Conservation (phyloP, 108 stramenopile genomes). For the Fragilariopsis cylindrus region DNA sequence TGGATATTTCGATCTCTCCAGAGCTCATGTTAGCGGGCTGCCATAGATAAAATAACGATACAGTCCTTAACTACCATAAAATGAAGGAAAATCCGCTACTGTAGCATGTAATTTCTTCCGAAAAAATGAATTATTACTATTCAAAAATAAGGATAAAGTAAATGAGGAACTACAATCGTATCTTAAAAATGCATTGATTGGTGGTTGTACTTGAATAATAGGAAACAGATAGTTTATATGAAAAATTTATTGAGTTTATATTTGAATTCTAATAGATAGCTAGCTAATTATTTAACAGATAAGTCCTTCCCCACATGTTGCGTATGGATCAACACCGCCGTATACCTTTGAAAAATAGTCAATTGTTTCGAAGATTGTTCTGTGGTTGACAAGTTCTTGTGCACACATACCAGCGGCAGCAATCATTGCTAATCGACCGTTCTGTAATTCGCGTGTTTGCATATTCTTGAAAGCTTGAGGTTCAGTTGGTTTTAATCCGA, state of each 20-base stretch:
- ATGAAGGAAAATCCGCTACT: no score
- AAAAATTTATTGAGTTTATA: not conserved
- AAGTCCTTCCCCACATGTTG: conserved; percentile 6
- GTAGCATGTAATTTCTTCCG: no score
- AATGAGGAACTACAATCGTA: no score
- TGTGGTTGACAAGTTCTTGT: conserved; percentile 84
- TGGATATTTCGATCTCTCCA: no score
- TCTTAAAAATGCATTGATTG: no score
- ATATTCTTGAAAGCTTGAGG: conserved; percentile 56
- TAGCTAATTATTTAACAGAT: conserved; percentile 3
- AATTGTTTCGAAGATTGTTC: conserved; percentile 58
- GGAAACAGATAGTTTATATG: not conserved
- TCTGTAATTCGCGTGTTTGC: conserved; percentile 86
- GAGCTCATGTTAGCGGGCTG: no score
- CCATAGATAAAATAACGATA: no score
- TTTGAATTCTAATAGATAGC: no score
- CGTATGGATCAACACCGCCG: conserved; percentile 52
- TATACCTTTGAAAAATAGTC: conserved; percentile 59
- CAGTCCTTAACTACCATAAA: no score
- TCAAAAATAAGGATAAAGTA: not conserved
- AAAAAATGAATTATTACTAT: no score
- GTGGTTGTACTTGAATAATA: no score
- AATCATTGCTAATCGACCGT: conserved; percentile 88
- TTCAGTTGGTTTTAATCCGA: conserved; percentile 74
- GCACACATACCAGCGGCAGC: conserved; percentile 68